phyloP scores from a whole-genome alignment of 495 filamentous ascomycete species.

The Neurospora sp. region DNA sequence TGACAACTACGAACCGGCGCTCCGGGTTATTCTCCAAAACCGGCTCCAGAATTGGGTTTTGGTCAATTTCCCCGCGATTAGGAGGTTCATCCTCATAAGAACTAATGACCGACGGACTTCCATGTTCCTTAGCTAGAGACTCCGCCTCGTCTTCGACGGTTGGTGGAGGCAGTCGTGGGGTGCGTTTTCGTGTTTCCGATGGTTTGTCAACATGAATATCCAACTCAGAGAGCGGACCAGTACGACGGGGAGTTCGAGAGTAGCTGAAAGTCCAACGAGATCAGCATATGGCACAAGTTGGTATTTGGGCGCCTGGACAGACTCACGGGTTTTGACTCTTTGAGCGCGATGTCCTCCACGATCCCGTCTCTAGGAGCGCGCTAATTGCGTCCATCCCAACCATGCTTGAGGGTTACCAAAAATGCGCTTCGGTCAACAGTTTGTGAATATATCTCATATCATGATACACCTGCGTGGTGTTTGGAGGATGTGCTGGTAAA shows the following conservation, averaged over 20 bases:
- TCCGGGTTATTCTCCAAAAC: conserved; percentile 37
- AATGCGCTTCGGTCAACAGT: background rate
- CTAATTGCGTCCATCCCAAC: conserved; percentile 27
- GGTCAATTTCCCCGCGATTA: conserved; percentile 33
- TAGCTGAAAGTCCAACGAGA: background rate
- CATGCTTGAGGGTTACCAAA: conserved; percentile 18
- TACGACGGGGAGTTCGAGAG: background rate
- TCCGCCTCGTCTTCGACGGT: conserved; percentile 37
- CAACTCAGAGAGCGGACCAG: conserved; percentile 6
- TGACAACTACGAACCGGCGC: conserved; percentile 35
- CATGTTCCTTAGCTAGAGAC: conserved; percentile 34
- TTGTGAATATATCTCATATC: background rate
- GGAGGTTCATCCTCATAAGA: conserved; percentile 29
- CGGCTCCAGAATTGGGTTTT: conserved; percentile 31
- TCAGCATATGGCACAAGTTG: background rate
- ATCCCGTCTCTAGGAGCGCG: conserved; percentile 28
- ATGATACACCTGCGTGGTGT: background rate
- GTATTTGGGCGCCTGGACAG: background rate
- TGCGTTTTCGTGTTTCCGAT: background rate
- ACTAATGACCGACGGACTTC: conserved; percentile 16
- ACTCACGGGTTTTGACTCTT: conserved; percentile 33
- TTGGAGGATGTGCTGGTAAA: background rate
- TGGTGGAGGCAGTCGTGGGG: conserved; percentile 27
- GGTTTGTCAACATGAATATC: conserved; percentile 9
- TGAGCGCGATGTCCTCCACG: conserved; percentile 33